A percentile compares a stretch with the other conserved stretches of the same genome.
phyloP scores from a whole-genome alignment of 495 filamentous ascomycete species.

The Usnea hakonensis region DNA sequence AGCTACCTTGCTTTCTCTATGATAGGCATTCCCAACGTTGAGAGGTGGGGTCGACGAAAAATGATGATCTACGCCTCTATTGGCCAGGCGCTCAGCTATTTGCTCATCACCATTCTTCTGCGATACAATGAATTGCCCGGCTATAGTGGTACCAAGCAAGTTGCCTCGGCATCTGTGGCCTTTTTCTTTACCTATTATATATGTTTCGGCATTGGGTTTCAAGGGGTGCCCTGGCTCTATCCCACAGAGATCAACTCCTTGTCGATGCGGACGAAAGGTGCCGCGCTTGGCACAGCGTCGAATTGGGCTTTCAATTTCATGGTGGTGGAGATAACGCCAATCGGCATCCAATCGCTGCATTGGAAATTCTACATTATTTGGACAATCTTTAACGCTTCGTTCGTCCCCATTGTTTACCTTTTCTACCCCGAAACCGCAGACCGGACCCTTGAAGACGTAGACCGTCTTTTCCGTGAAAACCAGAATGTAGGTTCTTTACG shows the following conservation, averaged over 20 bases:
- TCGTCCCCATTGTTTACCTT: constrained; percentile 59
- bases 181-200: constrained; percentile 50
- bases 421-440: constrained; percentile 57
- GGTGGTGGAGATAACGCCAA: constrained; percentile 57
- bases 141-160: constrained; percentile 26
- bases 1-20: constrained; percentile 43
- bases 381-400: constrained; percentile 49
- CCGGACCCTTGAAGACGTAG: constrained; percentile 45
- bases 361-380: constrained; percentile 64
- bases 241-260: constrained; percentile 56
- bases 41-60: constrained; percentile 44
- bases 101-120: constrained; percentile 50
- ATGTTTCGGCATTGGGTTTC: constrained; percentile 48
- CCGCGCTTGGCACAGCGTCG: constrained; percentile 50
- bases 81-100: constrained; percentile 43
- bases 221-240: constrained; percentile 55
- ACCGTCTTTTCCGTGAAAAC: constrained; percentile 39
- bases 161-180: constrained; percentile 38
- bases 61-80: constrained; percentile 45
- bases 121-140: constrained; percentile 34
- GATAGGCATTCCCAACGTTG: constrained; percentile 40
- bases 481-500: constrained; percentile 3
- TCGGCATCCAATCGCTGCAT: constrained; percentile 46
- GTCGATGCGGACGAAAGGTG: constrained; percentile 49
- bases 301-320: constrained; percentile 56